Evolutionary conservation across 306 rosid species (phyloP).

Genomic region (Acacia crassicarpa): DNA sequence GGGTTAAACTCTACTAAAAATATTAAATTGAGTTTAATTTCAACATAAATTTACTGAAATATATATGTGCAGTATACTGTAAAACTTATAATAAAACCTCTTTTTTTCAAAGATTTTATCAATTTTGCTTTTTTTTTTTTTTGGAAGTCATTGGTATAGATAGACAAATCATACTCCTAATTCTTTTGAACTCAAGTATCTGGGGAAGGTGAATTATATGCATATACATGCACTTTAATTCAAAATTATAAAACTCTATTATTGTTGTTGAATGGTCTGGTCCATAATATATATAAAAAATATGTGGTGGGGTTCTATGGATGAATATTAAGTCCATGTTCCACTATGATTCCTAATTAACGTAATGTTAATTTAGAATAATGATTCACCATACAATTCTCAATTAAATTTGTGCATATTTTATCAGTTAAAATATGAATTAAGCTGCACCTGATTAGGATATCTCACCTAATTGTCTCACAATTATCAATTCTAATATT

Average conservation of each 20-base stretch:
- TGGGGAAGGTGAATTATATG: conserved; percentile 4
- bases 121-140: not conserved
- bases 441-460: not conserved
- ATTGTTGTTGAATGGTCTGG: not conserved
- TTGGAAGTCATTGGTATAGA: not conserved
- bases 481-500: not conserved
- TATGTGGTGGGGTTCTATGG: not conserved
- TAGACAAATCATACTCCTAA: not conserved
- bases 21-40: not conserved
- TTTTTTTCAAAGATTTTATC: not conserved
- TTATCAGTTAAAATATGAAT: too few relatives aligned
- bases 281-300: not conserved
- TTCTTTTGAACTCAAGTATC: not conserved
- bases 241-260: not conserved
- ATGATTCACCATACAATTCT: not conserved
- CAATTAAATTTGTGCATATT: not conserved
- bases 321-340: not conserved
- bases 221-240: not conserved
- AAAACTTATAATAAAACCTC: not conserved
- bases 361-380: not conserved
- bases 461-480: not conserved
- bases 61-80: not conserved
- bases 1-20: not conserved
- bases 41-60: not conserved
- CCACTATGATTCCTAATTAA: not conserved